Conservation (phyloP, 768 basidiomycete species). For the Ramaria rubella region DNA sequence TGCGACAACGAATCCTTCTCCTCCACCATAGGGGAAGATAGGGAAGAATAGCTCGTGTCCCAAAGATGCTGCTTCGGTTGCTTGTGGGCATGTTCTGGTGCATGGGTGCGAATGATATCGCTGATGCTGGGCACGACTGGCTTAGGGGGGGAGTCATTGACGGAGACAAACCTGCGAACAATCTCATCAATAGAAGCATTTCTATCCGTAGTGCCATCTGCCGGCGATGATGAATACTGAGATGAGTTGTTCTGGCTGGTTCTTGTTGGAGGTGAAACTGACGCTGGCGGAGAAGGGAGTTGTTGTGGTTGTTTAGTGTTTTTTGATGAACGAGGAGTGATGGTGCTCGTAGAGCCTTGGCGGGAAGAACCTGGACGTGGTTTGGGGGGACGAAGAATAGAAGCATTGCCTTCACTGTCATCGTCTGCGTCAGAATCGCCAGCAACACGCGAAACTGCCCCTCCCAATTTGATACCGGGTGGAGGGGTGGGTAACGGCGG, state of each 20-base stretch:
- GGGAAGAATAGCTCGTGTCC: background rate
- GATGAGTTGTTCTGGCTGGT: background rate
- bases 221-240: background rate
- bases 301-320: background rate
- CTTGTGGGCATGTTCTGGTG: conserved; percentile 48
- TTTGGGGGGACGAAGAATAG: conserved; percentile 25
- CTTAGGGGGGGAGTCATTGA: conserved; percentile 27
- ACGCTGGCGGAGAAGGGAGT: background rate
- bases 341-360: background rate
- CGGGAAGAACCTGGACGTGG: conserved; percentile 18
- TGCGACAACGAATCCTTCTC: background rate
- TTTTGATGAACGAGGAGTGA: background rate
- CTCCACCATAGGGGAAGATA: background rate
- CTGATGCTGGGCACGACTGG: conserved; percentile 72
- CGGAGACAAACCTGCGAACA: conserved; percentile 6
- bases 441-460: conserved; percentile 15
- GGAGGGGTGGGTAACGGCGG: conserved; percentile 82
- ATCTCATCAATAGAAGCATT: conserved; percentile 14
- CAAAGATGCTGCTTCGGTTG: background rate
- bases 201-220: background rate
- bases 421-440: conserved; percentile 6
- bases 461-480: conserved; percentile 67
- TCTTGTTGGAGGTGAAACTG: background rate
- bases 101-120: conserved; percentile 79
- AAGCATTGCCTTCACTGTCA: background rate